Evolutionary conservation across 2,329 filamentous ascomycete genomes (phyloP), one percentile per base, ranked within the genome.

Genomic region (Aspergillus sp.): DNA sequence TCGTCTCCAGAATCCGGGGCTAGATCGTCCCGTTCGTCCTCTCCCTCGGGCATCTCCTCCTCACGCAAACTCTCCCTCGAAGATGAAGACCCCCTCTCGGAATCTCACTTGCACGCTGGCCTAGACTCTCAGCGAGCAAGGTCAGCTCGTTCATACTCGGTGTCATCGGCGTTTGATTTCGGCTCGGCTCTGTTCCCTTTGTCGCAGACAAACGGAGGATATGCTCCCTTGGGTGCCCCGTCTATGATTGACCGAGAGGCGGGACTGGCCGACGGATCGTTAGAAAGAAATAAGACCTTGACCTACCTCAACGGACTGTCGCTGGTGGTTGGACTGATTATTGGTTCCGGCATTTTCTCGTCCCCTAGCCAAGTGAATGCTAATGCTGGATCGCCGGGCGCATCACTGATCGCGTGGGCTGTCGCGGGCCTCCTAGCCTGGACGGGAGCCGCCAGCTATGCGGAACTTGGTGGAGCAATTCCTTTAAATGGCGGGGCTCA

Each of bases 321-420:
- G 20, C 78, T 99, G 53, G 89, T 99, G 46, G 83, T 97, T 45
- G 93, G 94, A 1, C 75, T 99, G 58, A 95, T 97, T 61, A 97
- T 99, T 66, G 94, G 94, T 3, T 95, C 90, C 20, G 94, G 93
- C 13, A 97, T 99, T 65, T 99, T 97, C 74, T 95, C 91, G 3
- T 95, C 91, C 19, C 93, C 93, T 0, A 91, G 90, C 50, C 90
- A 96, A 68, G 93, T 99, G 64, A 96, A 94, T 72, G 83, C 83
- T 50, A 95, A 95, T 69, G 91, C 90, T 32, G 94, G 93, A 9
- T 97, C 92, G 23, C 90, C 92, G 0, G 94, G 92, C 46, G 93
- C 92, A 14, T 87, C 92, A 1, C 76, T 99, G 47, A 81, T 97
- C n/a, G 86, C 97, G 4, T 99, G 93, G 93, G 80, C 85, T 1